These are phyloP conservation scores for Piromyces sp. DNA, from an alignment of 192 early-diverging fungal genomes.

Conservation along the genomic window DNA sequence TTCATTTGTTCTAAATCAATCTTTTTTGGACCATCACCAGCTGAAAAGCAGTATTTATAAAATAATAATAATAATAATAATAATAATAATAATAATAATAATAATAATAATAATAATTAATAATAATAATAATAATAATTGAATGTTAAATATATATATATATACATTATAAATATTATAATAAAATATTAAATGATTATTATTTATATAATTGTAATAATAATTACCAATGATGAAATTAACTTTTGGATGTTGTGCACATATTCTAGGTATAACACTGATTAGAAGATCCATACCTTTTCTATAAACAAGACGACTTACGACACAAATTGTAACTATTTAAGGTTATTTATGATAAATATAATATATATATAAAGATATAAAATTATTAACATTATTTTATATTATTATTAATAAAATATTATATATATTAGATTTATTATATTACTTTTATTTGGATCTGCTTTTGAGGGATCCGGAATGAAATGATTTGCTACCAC, in stretches of 20 bases:
- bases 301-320: slow-evolving; percentile 79
- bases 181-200: no score
- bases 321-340: slow-evolving; percentile 80
- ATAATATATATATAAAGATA: no score
- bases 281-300: slow-evolving; percentile 90
- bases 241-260: slow-evolving; percentile 55
- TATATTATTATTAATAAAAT: no score
- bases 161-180: no score
- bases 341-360: no score
- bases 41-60: no score
- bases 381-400: no score
- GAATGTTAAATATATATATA: no score
- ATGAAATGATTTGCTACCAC: slow-evolving; percentile 81
- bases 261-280: slow-evolving; percentile 78
- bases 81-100: no score
- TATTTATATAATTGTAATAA: slow-evolving; percentile 3
- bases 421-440: not conserved
- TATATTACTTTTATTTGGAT: slow-evolving; percentile 53
- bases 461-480: slow-evolving; percentile 57
- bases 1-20: slow-evolving; percentile 97
- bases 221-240: slow-evolving; percentile 73
- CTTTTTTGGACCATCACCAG: slow-evolving; percentile 86
- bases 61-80: no score
- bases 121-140: no score
- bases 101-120: no score